Evolutionary conservation across 495 filamentous ascomycete species (phyloP), one percentile per base, ranked within the genome.

Genomic region (Trichoderma parareesei): DNA sequence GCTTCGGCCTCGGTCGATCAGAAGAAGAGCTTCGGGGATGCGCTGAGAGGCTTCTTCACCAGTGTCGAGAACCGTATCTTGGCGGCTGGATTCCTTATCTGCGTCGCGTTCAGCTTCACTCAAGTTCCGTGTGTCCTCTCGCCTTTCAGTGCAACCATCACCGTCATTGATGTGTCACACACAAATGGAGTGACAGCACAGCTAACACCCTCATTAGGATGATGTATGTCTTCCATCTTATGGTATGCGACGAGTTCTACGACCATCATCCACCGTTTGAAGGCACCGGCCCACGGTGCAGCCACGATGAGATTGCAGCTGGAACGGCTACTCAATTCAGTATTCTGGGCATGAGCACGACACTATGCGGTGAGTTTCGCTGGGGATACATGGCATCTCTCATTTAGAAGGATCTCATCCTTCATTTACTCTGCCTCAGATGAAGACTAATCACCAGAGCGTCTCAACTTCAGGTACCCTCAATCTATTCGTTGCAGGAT

Each of bases 221-320:
- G 38, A 79, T 85, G 64, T 85, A 85, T 65, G 82, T 79, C 16
- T 84, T 86, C 64, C 78, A 81, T 49, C 67, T 83, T 20, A 84
- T 86, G 83, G 79, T 79, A 64, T 86, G 84, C 70, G 80, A 85
- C 55, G 77, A 78, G 60, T 86, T 81, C 71, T 86, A 85, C 71
- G 48, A 40, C 20, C 74, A 71, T 14, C 74, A 80, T 43, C 76
- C 82, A 40, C 74, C 71, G 6, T 74, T 66, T 41, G 37, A 67
- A 14, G 72, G 74, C 14, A 33, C 67, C 41, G 69, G 75, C 35
- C 75, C 80, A 59, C 77, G 80, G 13, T 86, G 84, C 65, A 70
- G 67, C 40, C 71, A 75, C 33, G 75, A 75, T 27, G 74, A 78
- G 61, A 83, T 86, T 62, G 76, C 82, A 35, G 82, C 82, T n/a